Base-by-base conservation (phyloP, 371 early-diverging fungal genomes). In the Mortierella sp. region DNA sequence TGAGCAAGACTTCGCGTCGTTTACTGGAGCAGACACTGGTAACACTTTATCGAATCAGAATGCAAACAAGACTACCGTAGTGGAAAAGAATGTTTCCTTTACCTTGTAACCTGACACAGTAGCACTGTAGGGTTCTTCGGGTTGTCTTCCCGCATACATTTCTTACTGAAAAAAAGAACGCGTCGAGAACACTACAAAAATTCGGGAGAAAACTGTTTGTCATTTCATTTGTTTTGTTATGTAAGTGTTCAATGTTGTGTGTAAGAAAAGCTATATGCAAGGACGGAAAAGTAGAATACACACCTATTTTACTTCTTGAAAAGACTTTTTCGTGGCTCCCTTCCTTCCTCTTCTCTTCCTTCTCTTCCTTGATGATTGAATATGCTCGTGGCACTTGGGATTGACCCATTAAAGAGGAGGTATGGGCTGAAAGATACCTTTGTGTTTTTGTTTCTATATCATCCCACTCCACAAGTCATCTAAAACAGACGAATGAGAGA, bases 121-220 rank as follows among this genome's bases (percentile, higher is more conserved):
- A 13, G 50, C 14, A 13, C 3, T 38, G 42, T 38, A 38, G 42
- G 5, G 42, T 38, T 38, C 42, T 50, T 50, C 50, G 16, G 10
- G 50, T 1, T 47, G 47, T 13, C 47, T 47, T 47, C 47, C 47
- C 47, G 16, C 50, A 50, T 16, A 50, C 14, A 50, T 50, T 50
- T 14, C 50, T 16, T 50, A 16, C 50, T 16, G 50, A 14, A 3
- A 14, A 24, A 8, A 24, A 55, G n/a, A 55, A 55, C 50, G 50
- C 50, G 50, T 14, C 50, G 55, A 55, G 55, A 55, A 9, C 6
- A 24, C 7, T 21, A 55, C n/a, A 24, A n/a, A 55, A n/a, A 55
- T 24, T 63, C 34, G 21, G 24, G 54, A 38, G 47, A 52, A 52
- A 50, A 44, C 48, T 73, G 73, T 48, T 44, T 71, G 72, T 71